Conservation (phyloP, 2,329 filamentous ascomycete species). For the Calonectria fujianensis region DNA sequence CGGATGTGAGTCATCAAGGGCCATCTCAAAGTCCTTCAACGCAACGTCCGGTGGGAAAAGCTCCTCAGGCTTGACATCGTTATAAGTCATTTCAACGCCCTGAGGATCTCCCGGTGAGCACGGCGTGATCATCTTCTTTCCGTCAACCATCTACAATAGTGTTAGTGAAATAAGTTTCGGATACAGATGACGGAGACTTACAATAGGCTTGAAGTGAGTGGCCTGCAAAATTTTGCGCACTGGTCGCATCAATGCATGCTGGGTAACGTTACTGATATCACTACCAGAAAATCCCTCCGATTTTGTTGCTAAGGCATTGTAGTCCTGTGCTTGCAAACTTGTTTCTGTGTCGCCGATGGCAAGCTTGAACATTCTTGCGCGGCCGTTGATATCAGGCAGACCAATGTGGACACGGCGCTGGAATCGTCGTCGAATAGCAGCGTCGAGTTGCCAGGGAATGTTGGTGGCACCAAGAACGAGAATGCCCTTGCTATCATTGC, state of each 20-base stretch:
- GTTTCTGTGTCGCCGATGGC: slow-evolving; percentile 95
- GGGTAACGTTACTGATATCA: slow-evolving; percentile 96
- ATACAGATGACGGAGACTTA: slow-evolving; percentile 61
- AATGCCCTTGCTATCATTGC: slow-evolving; percentile 94
- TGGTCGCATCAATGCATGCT: slow-evolving; percentile 97
- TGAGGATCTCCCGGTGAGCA: slow-evolving; percentile 94
- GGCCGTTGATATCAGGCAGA: slow-evolving; percentile 88
- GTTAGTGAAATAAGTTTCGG: slow-evolving; percentile 22
- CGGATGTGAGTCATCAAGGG: slow-evolving; percentile 89
- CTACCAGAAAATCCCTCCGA: slow-evolving; percentile 97
- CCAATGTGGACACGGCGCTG: slow-evolving; percentile 97
- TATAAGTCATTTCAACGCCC: slow-evolving; percentile 95
- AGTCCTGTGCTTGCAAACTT: slow-evolving; percentile 86
- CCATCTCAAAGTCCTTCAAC: slow-evolving; percentile 94
- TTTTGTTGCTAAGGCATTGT: slow-evolving; percentile 84
- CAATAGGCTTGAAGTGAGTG: slow-evolving; percentile 93
- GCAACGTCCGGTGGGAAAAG: slow-evolving; percentile 90
- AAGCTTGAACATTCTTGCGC: slow-evolving; percentile 96
- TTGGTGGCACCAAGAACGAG: slow-evolving; percentile 97
- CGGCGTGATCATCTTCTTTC: slow-evolving; percentile 83
- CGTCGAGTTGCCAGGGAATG: slow-evolving; percentile 98
- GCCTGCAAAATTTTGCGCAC: slow-evolving; percentile 97
- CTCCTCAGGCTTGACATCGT: slow-evolving; percentile 87
- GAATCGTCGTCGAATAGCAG: slow-evolving; percentile 95
- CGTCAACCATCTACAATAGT: slow-evolving; percentile 81